A percentile compares a stretch with the other conserved stretches of the same genome.
Conservation (phyloP, 1,284 basidiomycete species). For the Ganoderma sp. region DNA sequence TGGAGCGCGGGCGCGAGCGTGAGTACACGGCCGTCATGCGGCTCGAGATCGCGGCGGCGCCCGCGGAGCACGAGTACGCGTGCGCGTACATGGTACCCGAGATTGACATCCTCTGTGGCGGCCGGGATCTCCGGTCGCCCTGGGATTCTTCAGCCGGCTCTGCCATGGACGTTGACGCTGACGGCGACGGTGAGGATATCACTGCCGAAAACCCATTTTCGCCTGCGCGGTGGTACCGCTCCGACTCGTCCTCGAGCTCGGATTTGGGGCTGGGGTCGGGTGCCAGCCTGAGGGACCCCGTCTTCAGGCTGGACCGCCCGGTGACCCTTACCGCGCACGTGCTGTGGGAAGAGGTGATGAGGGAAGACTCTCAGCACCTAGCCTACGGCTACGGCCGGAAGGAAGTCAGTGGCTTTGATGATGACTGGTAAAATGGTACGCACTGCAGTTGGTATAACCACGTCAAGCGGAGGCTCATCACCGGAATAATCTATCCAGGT, state of each 20-base stretch:
- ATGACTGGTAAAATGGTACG: not conserved
- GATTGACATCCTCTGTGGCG: not conserved
- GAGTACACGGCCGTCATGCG: not conserved
- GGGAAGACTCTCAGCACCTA: not conserved
- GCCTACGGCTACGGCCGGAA: not conserved
- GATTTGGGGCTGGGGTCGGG: too few species aligned
- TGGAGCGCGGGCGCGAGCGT: not conserved
- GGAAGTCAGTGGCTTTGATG: not conserved
- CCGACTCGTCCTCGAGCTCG: too few species aligned
- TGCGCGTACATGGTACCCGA: not conserved
- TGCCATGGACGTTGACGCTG: not conserved
- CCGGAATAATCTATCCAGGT: not conserved
- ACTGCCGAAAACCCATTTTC: too few species aligned
- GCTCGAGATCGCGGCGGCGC: not conserved
- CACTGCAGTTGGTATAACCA: not conserved
- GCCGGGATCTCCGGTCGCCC: not conserved
- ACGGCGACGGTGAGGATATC: not conserved
- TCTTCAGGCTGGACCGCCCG: not conserved
- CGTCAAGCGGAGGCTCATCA: too few species aligned
- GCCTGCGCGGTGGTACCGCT: too few species aligned
- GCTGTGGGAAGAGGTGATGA: not conserved
- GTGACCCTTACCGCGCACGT: not conserved
- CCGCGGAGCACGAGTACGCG: not conserved
- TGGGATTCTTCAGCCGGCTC: not conserved
- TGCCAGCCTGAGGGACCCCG: not conserved